Evolutionary conservation across 2,329 filamentous ascomycete species (phyloP), one percentile per base, ranked within the genome.

Genomic region (Venturia aucupariae): DNA sequence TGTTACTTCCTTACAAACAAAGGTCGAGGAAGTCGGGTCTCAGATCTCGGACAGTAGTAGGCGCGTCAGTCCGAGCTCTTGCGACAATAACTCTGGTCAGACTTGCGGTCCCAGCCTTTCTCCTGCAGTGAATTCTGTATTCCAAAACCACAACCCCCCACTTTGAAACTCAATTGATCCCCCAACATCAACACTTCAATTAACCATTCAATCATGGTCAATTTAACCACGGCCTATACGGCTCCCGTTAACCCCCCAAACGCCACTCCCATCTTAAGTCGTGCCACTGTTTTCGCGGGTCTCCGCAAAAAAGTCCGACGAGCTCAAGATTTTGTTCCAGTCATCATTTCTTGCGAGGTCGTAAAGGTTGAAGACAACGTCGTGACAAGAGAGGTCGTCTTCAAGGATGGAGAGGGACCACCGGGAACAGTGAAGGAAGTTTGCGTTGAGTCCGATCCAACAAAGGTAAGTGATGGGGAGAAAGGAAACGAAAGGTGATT

Each of bases 251-350:
- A 81, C 72, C 77, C 77, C 4, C 46, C 75, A 8, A 67, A 66
- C 65, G 69, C 71, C n/a, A 67, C 71, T 1, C 75, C 77, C 11
- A 63, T 72, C 44, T 74, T 81, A 63, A 78, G 68, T 62, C 68
- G 67, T 27, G 51, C 68, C 6, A 75, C 77, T 66, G 67, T 80
- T 66, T 81, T 78, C 77, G 70, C 72, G 5, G 79, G 78, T 17
- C 73, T 81, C 15, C 75, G 79, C 65, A 72, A 75, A 66, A 81
- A 81, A 69, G 76, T 79, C 67, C 75, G 76, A 4, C 71, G 73
- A 65, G 76, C 78, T 6, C 72, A 79, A 51, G 76, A 78, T 64
- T 81, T 80, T 66, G 77, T 81, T 0, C 73, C 76, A 0, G 72
- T 76, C 2, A 81, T 81, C 65, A 68, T 68, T 13, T 68, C 65